Conservation (phyloP, 164 flowering plant species). For the Umbellularia californica region DNA sequence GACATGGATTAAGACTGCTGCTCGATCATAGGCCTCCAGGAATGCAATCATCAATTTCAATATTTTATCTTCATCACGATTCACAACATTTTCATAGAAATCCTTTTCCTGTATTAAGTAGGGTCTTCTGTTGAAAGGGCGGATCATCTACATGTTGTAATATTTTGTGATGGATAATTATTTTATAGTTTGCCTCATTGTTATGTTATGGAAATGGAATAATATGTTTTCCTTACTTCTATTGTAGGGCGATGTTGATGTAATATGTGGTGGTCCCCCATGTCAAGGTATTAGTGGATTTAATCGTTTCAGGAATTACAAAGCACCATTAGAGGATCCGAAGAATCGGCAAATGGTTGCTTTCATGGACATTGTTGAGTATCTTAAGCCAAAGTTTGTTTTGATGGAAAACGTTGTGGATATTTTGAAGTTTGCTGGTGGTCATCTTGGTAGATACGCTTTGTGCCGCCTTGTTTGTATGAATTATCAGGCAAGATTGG, state of each 20-base stretch:
- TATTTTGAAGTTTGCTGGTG: constrained; percentile 52
- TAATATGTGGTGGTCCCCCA: constrained; percentile 95
- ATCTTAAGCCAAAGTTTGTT: constrained; percentile 60
- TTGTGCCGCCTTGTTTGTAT: constrained; percentile 51
- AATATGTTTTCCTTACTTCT: not conserved
- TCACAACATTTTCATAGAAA: no score
- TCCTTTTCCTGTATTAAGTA: no score
- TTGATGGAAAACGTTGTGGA: constrained; percentile 95
- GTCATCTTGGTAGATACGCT: constrained; percentile 69
- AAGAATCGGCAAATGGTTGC: constrained; percentile 69
- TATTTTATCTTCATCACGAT: no score
- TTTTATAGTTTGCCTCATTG: no score
- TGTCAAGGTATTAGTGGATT: constrained; percentile 94
- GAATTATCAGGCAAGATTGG: constrained; percentile 74
- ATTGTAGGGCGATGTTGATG: constrained; percentile 70
- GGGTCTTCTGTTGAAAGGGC: no score
- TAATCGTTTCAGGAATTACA: constrained; percentile 61
- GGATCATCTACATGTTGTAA: not conserved
- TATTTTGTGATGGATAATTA: not conserved
- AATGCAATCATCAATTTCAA: no score
- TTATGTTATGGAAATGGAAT: not conserved
- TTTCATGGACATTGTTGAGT: constrained; percentile 71
- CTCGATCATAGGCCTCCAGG: no score
- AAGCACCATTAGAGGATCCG: constrained; percentile 50
- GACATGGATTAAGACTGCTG: no score